Evolutionary conservation across 2,329 filamentous ascomycete species (phyloP).

Genomic region (Sarocladium strictum): DNA sequence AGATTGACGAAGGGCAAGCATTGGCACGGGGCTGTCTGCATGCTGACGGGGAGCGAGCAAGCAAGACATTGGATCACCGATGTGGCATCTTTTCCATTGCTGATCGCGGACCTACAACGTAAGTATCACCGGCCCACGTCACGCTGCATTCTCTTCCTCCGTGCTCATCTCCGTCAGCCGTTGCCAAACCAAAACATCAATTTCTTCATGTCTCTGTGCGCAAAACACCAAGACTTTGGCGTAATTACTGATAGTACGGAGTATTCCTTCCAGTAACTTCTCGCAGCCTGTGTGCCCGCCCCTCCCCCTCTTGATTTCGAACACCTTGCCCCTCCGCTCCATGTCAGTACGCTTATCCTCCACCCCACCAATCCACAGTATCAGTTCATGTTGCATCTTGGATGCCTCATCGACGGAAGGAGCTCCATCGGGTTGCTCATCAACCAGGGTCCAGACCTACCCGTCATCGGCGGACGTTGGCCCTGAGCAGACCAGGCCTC

Average conservation of each 20-base stretch:
- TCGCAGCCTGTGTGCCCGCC: neutral
- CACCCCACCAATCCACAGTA: neutral
- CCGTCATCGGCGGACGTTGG: neutral
- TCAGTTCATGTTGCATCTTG: slow-evolving; percentile 1
- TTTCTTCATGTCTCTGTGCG: neutral
- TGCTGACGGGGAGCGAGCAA: neutral
- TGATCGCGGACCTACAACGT: neutral
- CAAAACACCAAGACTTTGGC: neutral
- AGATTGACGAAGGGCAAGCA: too few species aligned
- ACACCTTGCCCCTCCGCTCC: neutral
- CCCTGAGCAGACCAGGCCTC: neutral
- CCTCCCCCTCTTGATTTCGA: neutral
- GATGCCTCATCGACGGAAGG: neutral
- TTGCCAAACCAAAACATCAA: neutral
- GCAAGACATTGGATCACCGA: neutral
- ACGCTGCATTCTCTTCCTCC: neutral
- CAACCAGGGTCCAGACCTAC: neutral
- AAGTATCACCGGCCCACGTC: neutral
- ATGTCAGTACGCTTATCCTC: neutral
- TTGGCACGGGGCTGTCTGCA: too few species aligned
- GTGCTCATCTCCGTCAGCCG: neutral
- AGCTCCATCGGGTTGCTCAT: neutral
- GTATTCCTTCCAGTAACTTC: neutral
- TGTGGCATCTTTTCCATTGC: neutral
- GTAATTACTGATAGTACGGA: too few species aligned